Base-by-base conservation (phyloP, 345 rosid species). In the Linum lewisii region DNA sequence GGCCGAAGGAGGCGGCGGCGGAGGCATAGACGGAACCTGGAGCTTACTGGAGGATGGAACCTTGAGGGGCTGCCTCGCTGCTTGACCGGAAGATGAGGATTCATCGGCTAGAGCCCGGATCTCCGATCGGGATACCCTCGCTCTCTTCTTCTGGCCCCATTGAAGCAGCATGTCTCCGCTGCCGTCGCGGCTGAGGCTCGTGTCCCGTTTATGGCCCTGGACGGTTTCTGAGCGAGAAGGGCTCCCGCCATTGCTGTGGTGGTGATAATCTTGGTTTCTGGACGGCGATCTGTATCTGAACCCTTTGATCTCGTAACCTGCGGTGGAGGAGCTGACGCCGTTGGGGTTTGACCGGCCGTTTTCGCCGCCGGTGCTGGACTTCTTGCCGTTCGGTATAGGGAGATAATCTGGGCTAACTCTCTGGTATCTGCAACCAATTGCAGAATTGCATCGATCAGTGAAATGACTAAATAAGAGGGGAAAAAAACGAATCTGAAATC, bases 61-160 rank as follows among this genome's bases (percentile, higher is more conserved):
- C 44, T 70, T 79, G 47, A 16, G 11, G 15, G 68, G 58, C 18
- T 75, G 74, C 58, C 66, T 75, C 26, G 67, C 78, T 34, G 67
- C 78, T 50, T 77, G 78, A 54, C 69, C 72, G 5, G 84, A 77
- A 0, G 86, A 73, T n/a, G 89, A 81, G 6, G 78, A 79, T 22
- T 81, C 82, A 67, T 78, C 86, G 11, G 73, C 64, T 21, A 69
- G 29, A 6, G 80, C 63, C 54, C 84, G 74, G 80, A 73, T 78
- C 77, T 78, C 86, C 6, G 76, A 59, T 61, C 89, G 79, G 0
- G 84, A 75, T 15, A 67, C 71, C 64, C 86, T 79, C 1, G 90
- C 72, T 66, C 90, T 77, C 56, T 84, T 84, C 61, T 83, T 75
- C 32, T 84, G 90, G 2, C 90, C 83, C 90, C 87, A 84, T 68